Evolutionary conservation across 2,329 filamentous ascomycete genomes (phyloP).

Genomic region (Claviceps maximensis): DNA sequence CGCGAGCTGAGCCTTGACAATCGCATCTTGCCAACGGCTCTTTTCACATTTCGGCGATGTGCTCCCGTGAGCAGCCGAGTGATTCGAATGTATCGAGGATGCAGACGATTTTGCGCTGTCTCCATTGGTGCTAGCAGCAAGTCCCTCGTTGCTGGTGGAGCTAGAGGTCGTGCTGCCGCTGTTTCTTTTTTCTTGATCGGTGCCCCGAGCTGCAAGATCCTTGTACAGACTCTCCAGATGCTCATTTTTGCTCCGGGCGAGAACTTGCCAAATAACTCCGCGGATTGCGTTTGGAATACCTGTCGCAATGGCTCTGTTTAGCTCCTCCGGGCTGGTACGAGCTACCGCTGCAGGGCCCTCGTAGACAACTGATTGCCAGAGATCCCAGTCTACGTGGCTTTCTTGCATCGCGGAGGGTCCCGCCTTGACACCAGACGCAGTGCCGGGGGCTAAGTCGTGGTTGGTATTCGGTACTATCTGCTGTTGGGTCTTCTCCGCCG

Average conservation of each 20-base stretch:
- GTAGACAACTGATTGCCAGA: constrained; percentile 94
- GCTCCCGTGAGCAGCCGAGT: constrained; percentile 47
- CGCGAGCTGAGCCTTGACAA: constrained; percentile 50
- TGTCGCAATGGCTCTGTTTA: constrained; percentile 80
- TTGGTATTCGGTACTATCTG: constrained; percentile 50
- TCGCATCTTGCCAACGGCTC: constrained; percentile 48
- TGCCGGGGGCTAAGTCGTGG: constrained; percentile 65
- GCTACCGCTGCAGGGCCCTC: constrained; percentile 83
- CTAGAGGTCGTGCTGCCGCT: constrained; percentile 41
- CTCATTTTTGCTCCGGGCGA: constrained; percentile 89
- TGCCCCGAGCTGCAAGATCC: constrained; percentile 66
- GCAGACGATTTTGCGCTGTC: constrained; percentile 63
- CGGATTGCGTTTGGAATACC: constrained; percentile 91
- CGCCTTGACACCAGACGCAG: constrained; percentile 66
- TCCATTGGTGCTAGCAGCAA: constrained; percentile 42
- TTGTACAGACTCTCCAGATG: constrained; percentile 79
- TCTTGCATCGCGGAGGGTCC: constrained; percentile 60
- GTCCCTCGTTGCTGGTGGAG: constrained; percentile 35
- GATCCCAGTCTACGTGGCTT: constrained; percentile 87
- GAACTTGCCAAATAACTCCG: constrained; percentile 97
- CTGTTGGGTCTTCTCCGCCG: constrained; percentile 20
- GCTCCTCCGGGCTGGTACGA: constrained; percentile 73
- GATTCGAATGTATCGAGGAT: constrained; percentile 71
- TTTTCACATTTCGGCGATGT: constrained; percentile 47
- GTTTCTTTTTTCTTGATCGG: constrained; percentile 59